phyloP scores from a whole-genome alignment of 768 basidiomycete species.

The Trametes coccinea region DNA sequence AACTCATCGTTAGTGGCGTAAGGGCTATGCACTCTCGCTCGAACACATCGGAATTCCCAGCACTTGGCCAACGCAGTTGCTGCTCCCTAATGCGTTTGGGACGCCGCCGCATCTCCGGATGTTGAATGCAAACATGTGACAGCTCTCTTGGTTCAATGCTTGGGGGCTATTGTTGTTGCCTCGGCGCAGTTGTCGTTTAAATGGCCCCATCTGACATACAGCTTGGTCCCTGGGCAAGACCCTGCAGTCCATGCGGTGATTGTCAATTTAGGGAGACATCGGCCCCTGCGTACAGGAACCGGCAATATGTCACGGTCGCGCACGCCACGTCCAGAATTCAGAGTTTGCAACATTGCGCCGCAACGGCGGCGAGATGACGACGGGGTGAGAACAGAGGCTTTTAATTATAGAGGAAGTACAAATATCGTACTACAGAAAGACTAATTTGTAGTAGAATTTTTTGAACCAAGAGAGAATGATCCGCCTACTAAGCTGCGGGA shows the following conservation, averaged over 20 bases:
- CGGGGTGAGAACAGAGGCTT: not conserved
- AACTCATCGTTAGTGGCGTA: slow-evolving; percentile 7
- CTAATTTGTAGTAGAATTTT: slow-evolving; percentile 1
- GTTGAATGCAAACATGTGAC: not conserved
- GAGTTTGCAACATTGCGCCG: no score
- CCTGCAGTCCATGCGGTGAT: not conserved
- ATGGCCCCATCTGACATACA: not conserved
- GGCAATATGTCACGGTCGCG: no score
- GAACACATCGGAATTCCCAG: not conserved
- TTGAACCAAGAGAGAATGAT: not conserved
- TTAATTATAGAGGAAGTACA: slow-evolving; percentile 3
- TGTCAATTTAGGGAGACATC: not conserved
- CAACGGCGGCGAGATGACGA: no score
- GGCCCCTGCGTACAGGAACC: no score
- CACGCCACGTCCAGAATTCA: no score
- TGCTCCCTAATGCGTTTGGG: not conserved
- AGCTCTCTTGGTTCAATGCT: not conserved
- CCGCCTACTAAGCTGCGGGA: slow-evolving; percentile 5
- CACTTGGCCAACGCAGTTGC: not conserved
- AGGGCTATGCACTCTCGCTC: slow-evolving; percentile 1
- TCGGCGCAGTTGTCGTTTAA: not conserved
- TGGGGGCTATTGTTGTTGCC: not conserved
- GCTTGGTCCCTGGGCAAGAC: not conserved
- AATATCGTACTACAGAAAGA: slow-evolving; percentile 4
- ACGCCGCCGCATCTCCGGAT: not conserved